Percentiles rank a stretch among this genome's conserved stretches.
These are phyloP conservation scores for Alternaria angustiovoidea DNA, from an alignment of 2,329 filamentous ascomycete genomes.

Conservation along the genomic window DNA sequence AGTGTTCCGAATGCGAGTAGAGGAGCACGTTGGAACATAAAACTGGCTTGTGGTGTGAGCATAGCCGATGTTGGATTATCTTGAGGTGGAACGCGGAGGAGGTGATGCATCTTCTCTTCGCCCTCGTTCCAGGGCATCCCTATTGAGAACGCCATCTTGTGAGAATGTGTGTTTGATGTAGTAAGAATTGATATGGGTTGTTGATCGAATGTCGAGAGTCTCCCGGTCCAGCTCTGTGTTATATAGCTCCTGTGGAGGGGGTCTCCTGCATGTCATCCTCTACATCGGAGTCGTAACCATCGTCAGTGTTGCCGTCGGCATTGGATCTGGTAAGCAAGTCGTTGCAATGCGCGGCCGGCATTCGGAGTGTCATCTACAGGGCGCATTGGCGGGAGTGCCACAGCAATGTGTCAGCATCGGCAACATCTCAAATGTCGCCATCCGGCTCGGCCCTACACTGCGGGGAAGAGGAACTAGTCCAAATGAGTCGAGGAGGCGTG, in stretches of 20 bases:
- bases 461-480: neutral
- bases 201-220: neutral
- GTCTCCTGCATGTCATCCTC: neutral
- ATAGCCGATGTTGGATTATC: conserved; percentile 74
- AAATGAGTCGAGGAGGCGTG: neutral
- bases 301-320: neutral
- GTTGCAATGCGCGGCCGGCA: neutral
- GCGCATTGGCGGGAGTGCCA: neutral
- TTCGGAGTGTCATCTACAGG: conserved; percentile 1
- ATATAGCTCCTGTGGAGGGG: neutral
- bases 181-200: neutral
- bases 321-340: neutral
- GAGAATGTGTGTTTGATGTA: neutral
- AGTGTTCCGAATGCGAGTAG: conserved; percentile 77
- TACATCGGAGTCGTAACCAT: neutral
- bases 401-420: neutral
- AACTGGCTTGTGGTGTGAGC: conserved; percentile 67
- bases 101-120: conserved; percentile 70
- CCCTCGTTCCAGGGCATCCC: conserved; percentile 68
- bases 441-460: neutral
- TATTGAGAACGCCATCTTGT: conserved; percentile 55
- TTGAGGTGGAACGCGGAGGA: conserved; percentile 65
- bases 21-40: conserved; percentile 68
- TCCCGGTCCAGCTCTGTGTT: neutral
- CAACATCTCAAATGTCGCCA: neutral